These are phyloP conservation scores for Auricularia heimuer DNA, from an alignment of 768 basidiomycete genomes.

Conservation along the genomic window DNA sequence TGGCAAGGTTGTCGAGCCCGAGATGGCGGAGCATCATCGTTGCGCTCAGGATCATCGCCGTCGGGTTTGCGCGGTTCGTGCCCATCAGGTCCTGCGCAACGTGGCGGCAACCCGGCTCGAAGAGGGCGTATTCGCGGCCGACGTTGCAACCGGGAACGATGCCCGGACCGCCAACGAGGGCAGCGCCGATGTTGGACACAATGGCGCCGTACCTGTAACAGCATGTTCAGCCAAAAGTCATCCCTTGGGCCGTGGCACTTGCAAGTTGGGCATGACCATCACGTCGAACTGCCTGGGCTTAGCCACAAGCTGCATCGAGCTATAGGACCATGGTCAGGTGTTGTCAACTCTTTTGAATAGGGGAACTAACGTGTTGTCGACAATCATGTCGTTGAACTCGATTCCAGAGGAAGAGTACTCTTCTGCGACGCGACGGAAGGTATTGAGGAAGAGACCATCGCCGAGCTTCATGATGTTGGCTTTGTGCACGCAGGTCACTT, in stretches of 20 bases:
- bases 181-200: constrained; percentile 96
- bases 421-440: constrained; percentile 92
- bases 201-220: constrained; percentile 71
- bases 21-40: constrained; percentile 98
- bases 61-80: constrained; percentile 90
- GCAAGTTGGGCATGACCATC: constrained; percentile 95
- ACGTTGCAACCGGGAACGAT: constrained; percentile 98
- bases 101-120: constrained; percentile 97
- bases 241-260: neutral
- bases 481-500: constrained; percentile 99
- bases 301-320: constrained; percentile 98
- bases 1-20: constrained; percentile 90
- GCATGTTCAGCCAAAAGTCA: neutral
- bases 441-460: constrained; percentile 97
- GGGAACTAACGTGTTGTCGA: constrained; percentile 81
- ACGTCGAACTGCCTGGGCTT: constrained; percentile 96
- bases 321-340: constrained; percentile 20
- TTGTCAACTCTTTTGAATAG: constrained; percentile 3
- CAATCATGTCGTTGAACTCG: constrained; percentile 94
- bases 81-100: constrained; percentile 95
- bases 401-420: constrained; percentile 93
- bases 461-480: constrained; percentile 99
- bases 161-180: constrained; percentile 95
- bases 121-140: constrained; percentile 93
- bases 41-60: constrained; percentile 93